These are phyloP conservation scores for Helianthus tuberosus DNA, from an alignment of 129 eudicot species.

Conservation along the genomic window DNA sequence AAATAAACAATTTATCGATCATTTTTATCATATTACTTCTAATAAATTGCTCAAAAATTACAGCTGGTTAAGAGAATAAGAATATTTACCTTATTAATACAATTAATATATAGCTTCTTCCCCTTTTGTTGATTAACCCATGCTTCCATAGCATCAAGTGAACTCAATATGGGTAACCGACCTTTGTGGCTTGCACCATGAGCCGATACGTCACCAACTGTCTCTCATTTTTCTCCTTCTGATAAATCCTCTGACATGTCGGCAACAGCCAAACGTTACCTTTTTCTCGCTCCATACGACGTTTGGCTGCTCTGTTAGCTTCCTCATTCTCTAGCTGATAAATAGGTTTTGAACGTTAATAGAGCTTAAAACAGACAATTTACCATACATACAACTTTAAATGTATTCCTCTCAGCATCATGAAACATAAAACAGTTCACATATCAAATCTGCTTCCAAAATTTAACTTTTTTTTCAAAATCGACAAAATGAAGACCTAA, in stretches of 20 bases:
- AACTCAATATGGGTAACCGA: constrained; percentile 83
- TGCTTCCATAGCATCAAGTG: constrained; percentile 83
- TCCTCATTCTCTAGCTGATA: no score
- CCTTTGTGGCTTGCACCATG: constrained; percentile 83
- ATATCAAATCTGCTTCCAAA: constrained; percentile 23
- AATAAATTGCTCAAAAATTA: not conserved
- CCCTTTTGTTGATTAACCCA: constrained; percentile 94
- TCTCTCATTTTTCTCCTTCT: constrained; percentile 92
- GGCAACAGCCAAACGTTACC: constrained; percentile 94
- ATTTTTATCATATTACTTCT: not conserved
- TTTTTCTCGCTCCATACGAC: constrained; percentile 90
- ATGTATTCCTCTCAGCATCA: constrained; percentile 1
- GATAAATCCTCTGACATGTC: constrained; percentile 99
- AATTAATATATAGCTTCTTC: constrained; percentile 80
- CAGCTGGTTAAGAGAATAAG: not conserved
- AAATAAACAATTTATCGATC: constrained; percentile 7
- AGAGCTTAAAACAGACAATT: no score
- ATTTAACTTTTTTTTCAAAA: constrained; percentile 20
- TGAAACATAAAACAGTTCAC: constrained; percentile 18
- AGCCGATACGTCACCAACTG: constrained; percentile 54
- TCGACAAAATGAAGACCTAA: constrained; percentile 1
- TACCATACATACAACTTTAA: not conserved
- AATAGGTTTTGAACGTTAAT: no score
- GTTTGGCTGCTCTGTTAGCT: no score
- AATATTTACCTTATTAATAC: constrained; percentile 69